phyloP scores from a whole-genome alignment of 1,284 basidiomycete species.

The Trichosporon inkin region DNA sequence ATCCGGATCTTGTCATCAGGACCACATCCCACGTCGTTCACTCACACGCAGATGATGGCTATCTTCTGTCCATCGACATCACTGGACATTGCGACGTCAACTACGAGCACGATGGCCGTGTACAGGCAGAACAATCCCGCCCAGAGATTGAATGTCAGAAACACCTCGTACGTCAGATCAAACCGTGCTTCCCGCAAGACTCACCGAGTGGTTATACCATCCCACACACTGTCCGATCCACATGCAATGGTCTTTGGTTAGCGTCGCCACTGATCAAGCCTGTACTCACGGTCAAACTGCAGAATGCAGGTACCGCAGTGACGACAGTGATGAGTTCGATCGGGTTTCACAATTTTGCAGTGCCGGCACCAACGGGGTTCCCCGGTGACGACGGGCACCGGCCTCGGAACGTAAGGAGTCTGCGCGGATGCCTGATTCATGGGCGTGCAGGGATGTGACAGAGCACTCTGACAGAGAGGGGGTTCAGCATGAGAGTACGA shows the following conservation, averaged over 20 bases:
- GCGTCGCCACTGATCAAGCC: not conserved
- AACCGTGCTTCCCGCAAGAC: not conserved
- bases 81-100: constrained; percentile 22
- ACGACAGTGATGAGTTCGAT: constrained; percentile 48
- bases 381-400: constrained; percentile 26
- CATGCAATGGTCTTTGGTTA: constrained; percentile 39
- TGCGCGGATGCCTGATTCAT: not conserved
- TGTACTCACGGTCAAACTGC: constrained; percentile 37
- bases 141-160: constrained; percentile 48
- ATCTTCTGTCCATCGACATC: constrained; percentile 43
- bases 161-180: constrained; percentile 32
- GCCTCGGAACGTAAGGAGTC: constrained; percentile 28
- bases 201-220: constrained; percentile 48
- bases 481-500: too few relatives aligned
- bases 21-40: not conserved
- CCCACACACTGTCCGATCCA: constrained; percentile 50
- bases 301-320: constrained; percentile 49
- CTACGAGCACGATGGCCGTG: constrained; percentile 32
- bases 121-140: constrained; percentile 39
- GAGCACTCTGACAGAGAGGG: not conserved
- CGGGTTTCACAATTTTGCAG: constrained; percentile 48
- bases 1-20: constrained; percentile 30
- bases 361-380: constrained; percentile 41
- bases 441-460: constrained; percentile 6
- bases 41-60: constrained; percentile 41